Evolutionary conservation across 306 rosid species (phyloP).

Genomic region (Betula pendula): DNA sequence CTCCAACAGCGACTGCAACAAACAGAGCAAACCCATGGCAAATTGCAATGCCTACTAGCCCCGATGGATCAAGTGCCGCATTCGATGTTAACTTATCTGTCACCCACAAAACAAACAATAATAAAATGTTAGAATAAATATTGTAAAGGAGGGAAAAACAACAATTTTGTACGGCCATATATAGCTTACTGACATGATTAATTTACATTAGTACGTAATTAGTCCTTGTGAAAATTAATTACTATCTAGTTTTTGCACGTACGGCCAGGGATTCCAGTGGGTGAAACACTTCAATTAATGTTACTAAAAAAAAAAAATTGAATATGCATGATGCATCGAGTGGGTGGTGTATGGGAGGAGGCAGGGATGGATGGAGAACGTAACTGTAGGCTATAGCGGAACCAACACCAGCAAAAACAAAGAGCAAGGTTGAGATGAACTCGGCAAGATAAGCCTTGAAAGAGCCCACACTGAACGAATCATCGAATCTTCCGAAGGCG

Average conservation of each 20-base stretch:
- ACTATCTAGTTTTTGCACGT: no score
- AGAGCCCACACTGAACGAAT: slow-evolving; percentile 69
- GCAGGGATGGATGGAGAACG: no score
- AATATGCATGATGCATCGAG: background rate
- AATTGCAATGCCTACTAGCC: slow-evolving; percentile 73
- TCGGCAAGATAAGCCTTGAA: slow-evolving; percentile 79
- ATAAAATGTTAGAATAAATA: background rate
- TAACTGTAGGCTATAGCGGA: slow-evolving; percentile 83
- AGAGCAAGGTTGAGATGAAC: slow-evolving; percentile 88
- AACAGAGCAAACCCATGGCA: slow-evolving; percentile 88
- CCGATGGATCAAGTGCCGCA: slow-evolving; percentile 85
- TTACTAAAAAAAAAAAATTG: no score
- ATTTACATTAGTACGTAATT: no score
- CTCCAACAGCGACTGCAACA: slow-evolving; percentile 79
- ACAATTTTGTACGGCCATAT: no score
- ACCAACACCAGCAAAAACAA: slow-evolving; percentile 91
- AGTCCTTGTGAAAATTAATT: no score
- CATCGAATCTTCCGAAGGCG: slow-evolving; percentile 73
- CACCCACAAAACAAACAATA: background rate
- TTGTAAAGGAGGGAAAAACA: background rate
- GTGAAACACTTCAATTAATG: no score
- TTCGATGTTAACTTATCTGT: slow-evolving; percentile 73
- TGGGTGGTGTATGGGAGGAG: background rate
- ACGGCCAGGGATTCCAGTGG: no score
- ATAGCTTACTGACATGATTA: no score